Evolutionary conservation across 768 basidiomycete species (phyloP), one percentile per base, ranked within the genome.

Genomic region (Mycena vulgaris): DNA sequence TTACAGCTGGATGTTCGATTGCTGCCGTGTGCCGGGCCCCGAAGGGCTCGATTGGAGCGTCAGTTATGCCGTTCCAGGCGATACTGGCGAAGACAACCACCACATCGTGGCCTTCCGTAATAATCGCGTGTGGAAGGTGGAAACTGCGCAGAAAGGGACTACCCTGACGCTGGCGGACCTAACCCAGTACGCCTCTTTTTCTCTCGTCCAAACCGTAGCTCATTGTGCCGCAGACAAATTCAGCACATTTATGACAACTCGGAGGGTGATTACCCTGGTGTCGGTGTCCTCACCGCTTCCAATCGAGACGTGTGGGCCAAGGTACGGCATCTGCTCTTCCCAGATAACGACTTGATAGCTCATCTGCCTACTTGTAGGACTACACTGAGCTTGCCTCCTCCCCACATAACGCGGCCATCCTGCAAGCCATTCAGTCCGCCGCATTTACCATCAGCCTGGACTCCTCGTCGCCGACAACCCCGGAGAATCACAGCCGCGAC

Each of bases 401-500:
- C 53, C 78, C 89, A 0, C 81, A 83, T 47, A 98, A 98, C 75
- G 84, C 87, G 2, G 71, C 83, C 3, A 88, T 95, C 57, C 80
- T 97, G 21, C 83, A 90, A 56, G 83, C 87, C 13, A 95, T 98
- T 70, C 92, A 97, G 76, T 94, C 95, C 5, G 88, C 95, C 10
- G 95, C 96, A 10, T 95, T 98, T 76, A 82, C 94, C 19, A 88
- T 98, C 56, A 92, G 90, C 74, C 86, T 98, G 42, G 96, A 98
- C 76, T 83, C 88, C 69, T 88, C 85, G 49, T 78, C 76, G 3
- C 92, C 90, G 25, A 81, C 81, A 7, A 84, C 79, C 62, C 79
- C 89, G 6, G 78, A 90, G 56, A 88, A 90, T 28, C 85, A 90
- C 74, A 93, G 92, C 67, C 92, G 91, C 62, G 85, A 85, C 10